A percentile compares a stretch with the other conserved stretches of the same genome.
These are phyloP conservation scores for Rutstroemia sydowiana DNA, from an alignment of 2,329 filamentous ascomycete species.

Conservation along the genomic window DNA sequence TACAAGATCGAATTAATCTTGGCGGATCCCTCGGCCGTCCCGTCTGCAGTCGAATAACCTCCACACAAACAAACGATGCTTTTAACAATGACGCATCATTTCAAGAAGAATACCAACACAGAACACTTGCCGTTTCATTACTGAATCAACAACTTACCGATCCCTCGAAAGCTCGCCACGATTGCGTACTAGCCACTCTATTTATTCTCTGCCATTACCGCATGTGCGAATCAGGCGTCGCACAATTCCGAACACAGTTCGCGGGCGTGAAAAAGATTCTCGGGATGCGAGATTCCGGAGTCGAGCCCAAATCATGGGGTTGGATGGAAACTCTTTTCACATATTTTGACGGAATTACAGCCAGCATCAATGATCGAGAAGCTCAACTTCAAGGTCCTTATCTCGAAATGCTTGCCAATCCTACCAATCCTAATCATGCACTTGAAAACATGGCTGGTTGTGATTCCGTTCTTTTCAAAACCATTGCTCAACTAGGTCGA, in stretches of 20 bases:
- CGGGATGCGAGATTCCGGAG: constrained; percentile 59
- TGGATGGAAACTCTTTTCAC: constrained; percentile 94
- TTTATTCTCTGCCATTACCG: constrained; percentile 86
- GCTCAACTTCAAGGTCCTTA: constrained; percentile 63
- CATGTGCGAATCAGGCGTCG: constrained; percentile 87
- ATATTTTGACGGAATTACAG: constrained; percentile 89
- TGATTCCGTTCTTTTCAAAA: constrained; percentile 78
- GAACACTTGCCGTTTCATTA: constrained; percentile 69
- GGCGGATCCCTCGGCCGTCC: constrained; percentile 16
- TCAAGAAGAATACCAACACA: constrained; percentile 78
- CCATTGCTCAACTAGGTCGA: constrained; percentile 74
- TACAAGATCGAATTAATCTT: constrained; percentile 26
- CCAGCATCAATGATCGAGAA: constrained; percentile 86
- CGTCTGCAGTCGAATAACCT: constrained; percentile 17
- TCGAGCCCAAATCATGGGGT: constrained; percentile 58
- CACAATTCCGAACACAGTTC: constrained; percentile 89
- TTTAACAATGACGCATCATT: constrained; percentile 46
- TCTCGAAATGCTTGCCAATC: constrained; percentile 56
- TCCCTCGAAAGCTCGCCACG: constrained; percentile 65
- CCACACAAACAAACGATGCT: constrained; percentile 31
- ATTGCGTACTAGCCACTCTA: constrained; percentile 81
- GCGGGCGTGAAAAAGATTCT: constrained; percentile 89
- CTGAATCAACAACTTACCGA: constrained; percentile 81
- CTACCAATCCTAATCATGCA: constrained; percentile 48
- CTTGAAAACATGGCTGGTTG: constrained; percentile 81